Conservation (phyloP, 2,329 filamentous ascomycete species). For the Blastomyces gilchristii region DNA sequence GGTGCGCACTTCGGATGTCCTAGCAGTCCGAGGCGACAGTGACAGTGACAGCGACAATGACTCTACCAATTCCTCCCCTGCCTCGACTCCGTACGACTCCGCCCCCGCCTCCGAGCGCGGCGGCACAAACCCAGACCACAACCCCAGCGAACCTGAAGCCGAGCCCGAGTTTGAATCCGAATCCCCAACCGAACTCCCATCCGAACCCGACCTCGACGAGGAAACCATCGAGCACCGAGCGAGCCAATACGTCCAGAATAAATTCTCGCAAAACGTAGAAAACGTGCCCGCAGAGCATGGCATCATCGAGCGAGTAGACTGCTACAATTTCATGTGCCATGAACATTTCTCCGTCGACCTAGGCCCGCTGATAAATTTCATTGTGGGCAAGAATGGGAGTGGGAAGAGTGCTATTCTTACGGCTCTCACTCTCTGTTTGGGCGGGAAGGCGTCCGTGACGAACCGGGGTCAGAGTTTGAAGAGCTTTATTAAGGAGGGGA, state of each 20-base stretch:
- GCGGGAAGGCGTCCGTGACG: conserved; percentile 83
- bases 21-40: conserved; percentile 14
- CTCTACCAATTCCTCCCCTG: conserved; percentile 7
- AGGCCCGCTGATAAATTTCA: conserved; percentile 95
- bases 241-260: conserved; percentile 51
- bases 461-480: conserved; percentile 87
- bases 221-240: conserved; percentile 47
- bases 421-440: conserved; percentile 85
- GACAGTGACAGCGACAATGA: conserved; percentile 24
- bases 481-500: conserved; percentile 80
- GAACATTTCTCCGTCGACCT: conserved; percentile 67
- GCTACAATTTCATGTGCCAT: conserved; percentile 96
- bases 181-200: conserved; percentile 32
- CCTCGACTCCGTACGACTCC: not conserved
- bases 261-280: conserved; percentile 44
- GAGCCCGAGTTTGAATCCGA: conserved; percentile 34
- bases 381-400: conserved; percentile 94
- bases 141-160: conserved; percentile 19
- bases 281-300: conserved; percentile 73
- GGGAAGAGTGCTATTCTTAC: conserved; percentile 95
- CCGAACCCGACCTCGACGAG: conserved; percentile 35
- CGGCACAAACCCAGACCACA: conserved; percentile 8
- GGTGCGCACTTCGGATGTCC: conserved; percentile 27
- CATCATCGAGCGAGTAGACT: conserved; percentile 78
- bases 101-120: not conserved